phyloP scores from a whole-genome alignment of 306 rosid genomes.

The Fagus crenata region DNA sequence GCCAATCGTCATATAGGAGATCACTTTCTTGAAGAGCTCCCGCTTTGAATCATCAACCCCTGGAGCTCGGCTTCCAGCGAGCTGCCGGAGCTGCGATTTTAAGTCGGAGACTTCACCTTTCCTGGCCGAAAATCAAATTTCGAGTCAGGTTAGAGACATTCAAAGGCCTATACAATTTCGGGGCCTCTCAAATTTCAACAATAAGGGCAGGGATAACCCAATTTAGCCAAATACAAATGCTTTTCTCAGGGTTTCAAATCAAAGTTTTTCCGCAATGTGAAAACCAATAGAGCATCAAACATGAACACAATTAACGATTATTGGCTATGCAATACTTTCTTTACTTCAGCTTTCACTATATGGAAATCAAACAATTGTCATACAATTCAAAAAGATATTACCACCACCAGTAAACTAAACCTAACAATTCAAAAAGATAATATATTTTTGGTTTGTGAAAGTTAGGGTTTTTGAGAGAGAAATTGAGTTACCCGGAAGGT shows the following conservation, averaged over 20 bases:
- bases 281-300: background rate
- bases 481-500: constrained; percentile 79
- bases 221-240: constrained; percentile 26
- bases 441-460: background rate
- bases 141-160: constrained; percentile 6
- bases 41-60: constrained; percentile 96
- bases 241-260: constrained; percentile 13
- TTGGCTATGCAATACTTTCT: background rate
- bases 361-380: background rate
- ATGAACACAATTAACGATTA: background rate
- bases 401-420: background rate
- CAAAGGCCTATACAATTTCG: background rate
- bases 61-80: constrained; percentile 97
- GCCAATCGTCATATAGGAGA: constrained; percentile 95
- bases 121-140: constrained; percentile 44
- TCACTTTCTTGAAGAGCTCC: constrained; percentile 96
- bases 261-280: background rate
- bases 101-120: constrained; percentile 97
- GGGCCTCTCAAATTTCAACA: background rate
- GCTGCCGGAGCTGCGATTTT: constrained; percentile 90
- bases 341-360: background rate
- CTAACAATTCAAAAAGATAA: background rate
- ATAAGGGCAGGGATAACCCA: constrained; percentile 13
- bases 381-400: too few relatives aligned
- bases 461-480: constrained; percentile 18